Base-by-base conservation (phyloP, 495 filamentous ascomycete genomes). In the Neurospora sp. region DNA sequence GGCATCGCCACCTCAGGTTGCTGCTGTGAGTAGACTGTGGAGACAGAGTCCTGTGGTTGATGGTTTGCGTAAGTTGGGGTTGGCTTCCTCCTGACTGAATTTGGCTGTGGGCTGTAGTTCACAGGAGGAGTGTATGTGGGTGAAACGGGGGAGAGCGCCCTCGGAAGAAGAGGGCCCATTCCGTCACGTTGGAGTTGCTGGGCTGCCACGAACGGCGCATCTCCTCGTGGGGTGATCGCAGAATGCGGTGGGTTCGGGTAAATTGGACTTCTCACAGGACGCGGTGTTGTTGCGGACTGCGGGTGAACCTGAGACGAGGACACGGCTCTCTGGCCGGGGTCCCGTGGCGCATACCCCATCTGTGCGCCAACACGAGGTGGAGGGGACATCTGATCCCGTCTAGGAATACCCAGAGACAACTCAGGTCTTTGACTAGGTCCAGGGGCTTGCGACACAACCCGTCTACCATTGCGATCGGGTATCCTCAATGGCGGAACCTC, bases 381-480 rank as follows among this genome's bases (percentile, higher is more conserved):
- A 39, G 79, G 79, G 71, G 78, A 78, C 31, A 78, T 82, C 46
- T 81, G 75, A 41, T 75, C 77, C 69, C 77, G 77, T 65, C 74
- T 75, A 41, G 39, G 44, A 22, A 72, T 48, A n/a, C 70, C 76
- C 20, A 72, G 61, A 31, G 72, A 41, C 22, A 61, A 61, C n/a
- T 39, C 75, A 1, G 76, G 46, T 70, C 69, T 74, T 53, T 77
- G 71, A 11, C 68, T 42, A 18, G 71, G 41, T 11, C 72, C 73
- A 31, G 75, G 65, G 8, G 59, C 74, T 41, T 73, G 74, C 65
- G 79, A 77, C 4, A 76, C 69, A 41, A 74, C 77, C 48, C 81
- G 81, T 74, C 80, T 84, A 46, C 73, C 79, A 73, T 78, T 85
- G 78, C 82, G 85, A 35, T 79, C 83, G 8, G 86, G 86, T 53